Conservation (phyloP, 306 rosid species). For the Cicer pinnatifidum region DNA sequence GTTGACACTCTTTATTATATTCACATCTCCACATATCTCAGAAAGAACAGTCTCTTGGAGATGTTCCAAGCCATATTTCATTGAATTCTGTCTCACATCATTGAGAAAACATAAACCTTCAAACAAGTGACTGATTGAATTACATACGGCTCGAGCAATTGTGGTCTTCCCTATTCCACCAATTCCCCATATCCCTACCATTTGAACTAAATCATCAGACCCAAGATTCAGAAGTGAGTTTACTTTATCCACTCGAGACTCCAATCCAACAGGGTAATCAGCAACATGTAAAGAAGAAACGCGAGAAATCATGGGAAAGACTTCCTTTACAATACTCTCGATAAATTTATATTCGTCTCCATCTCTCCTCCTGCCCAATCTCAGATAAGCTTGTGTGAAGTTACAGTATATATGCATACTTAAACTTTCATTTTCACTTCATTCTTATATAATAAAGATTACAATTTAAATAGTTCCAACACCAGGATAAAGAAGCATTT, state of each 20-base stretch:
- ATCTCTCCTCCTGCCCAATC: background rate
- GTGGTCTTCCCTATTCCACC: slow-evolving; percentile 12
- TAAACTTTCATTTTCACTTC: no score
- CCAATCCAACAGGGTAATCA: background rate
- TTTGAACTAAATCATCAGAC: background rate
- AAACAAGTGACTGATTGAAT: background rate
- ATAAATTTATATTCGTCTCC: background rate
- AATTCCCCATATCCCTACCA: background rate
- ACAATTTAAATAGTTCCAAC: no score
- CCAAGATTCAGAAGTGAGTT: background rate
- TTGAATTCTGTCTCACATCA: background rate
- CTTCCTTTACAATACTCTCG: background rate
- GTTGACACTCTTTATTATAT: background rate
- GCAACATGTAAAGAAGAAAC: background rate
- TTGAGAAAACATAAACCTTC: background rate
- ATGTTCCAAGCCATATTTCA: background rate
- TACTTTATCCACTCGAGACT: background rate
- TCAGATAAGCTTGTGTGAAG: background rate
- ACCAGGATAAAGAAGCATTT: no score
- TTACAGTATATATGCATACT: background rate
- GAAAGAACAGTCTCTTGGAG: background rate
- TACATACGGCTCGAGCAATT: background rate
- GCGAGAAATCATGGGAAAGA: background rate
- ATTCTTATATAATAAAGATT: no score
- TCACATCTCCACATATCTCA: background rate